phyloP scores from a whole-genome alignment of 345 rosid genomes.

The Excoecaria cochinchinensis region DNA sequence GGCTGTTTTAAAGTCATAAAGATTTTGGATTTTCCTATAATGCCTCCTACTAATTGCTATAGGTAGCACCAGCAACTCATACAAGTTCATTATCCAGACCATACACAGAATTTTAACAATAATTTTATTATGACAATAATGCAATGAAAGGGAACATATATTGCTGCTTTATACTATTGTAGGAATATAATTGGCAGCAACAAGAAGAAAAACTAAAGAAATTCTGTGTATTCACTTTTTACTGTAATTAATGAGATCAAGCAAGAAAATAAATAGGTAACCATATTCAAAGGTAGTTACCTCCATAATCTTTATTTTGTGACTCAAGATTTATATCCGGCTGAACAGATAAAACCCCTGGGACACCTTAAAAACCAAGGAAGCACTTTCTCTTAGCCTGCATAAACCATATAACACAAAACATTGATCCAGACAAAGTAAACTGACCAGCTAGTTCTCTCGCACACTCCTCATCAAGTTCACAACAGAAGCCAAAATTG shows the following conservation, averaged over 20 bases:
- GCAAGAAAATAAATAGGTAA: neutral
- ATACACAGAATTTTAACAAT: neutral
- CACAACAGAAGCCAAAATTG: constrained; percentile 77
- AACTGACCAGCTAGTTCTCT: constrained; percentile 65
- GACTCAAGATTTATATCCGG: constrained; percentile 64
- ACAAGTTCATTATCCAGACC: neutral
- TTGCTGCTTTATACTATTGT: neutral
- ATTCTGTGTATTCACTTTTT: neutral
- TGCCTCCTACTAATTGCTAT: neutral
- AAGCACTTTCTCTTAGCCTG: constrained; percentile 16
- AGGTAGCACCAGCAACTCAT: neutral
- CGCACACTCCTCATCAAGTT: constrained; percentile 73
- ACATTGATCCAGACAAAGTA: constrained; percentile 8
- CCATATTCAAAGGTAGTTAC: constrained; percentile 27
- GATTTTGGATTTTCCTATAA: neutral
- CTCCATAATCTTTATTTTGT: constrained; percentile 70
- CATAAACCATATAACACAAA: constrained; percentile 10
- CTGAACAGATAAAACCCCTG: constrained; percentile 81
- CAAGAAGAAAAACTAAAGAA: neutral
- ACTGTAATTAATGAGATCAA: neutral
- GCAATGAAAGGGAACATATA: neutral
- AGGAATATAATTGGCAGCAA: neutral
- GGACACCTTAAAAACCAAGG: constrained; percentile 54
- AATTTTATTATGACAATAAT: neutral
- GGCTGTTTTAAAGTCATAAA: neutral